phyloP scores from a whole-genome alignment of 2,329 filamentous ascomycete genomes.

The Stagonosporopsis cucurbitacearum region DNA sequence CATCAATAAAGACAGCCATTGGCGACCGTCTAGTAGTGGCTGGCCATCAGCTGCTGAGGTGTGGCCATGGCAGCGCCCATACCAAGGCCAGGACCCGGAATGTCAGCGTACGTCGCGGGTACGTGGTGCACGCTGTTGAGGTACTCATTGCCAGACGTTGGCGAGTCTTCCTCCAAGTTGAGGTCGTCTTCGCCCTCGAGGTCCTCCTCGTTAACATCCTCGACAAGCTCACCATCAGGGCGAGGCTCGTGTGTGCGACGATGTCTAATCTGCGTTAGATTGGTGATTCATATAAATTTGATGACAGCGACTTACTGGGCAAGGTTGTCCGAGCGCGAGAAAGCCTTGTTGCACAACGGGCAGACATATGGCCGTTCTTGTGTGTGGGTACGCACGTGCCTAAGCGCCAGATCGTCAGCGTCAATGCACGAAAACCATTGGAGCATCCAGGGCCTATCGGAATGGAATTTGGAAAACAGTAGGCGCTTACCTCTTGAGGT shows the following conservation, averaged over 20 bases:
- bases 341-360: slow-evolving; percentile 97
- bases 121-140: slow-evolving; percentile 39
- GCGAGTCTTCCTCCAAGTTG: slow-evolving; percentile 78
- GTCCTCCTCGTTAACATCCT: slow-evolving; percentile 76
- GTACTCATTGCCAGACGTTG: slow-evolving; percentile 72
- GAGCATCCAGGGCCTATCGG: slow-evolving; percentile 16
- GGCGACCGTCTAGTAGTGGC: slow-evolving; percentile 48
- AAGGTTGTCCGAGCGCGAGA: slow-evolving; percentile 97
- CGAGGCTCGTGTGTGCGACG: slow-evolving; percentile 81
- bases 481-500: slow-evolving; percentile 90
- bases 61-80: slow-evolving; percentile 52
- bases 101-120: slow-evolving; percentile 43
- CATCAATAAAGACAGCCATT: slow-evolving; percentile 21
- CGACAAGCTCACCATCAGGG: slow-evolving; percentile 67
- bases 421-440: slow-evolving; percentile 48
- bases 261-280: slow-evolving; percentile 61
- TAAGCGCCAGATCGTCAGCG: slow-evolving; percentile 61
- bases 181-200: slow-evolving; percentile 88
- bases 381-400: slow-evolving; percentile 98
- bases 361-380: slow-evolving; percentile 99
- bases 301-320: slow-evolving; percentile 74
- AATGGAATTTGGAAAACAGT: slow-evolving; percentile 38
- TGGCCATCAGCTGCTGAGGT: slow-evolving; percentile 53
- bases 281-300: slow-evolving; percentile 13
- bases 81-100: slow-evolving; percentile 42